phyloP scores from a whole-genome alignment of 2,329 filamentous ascomycete species.

The Chrysoporthe austroafricana region DNA sequence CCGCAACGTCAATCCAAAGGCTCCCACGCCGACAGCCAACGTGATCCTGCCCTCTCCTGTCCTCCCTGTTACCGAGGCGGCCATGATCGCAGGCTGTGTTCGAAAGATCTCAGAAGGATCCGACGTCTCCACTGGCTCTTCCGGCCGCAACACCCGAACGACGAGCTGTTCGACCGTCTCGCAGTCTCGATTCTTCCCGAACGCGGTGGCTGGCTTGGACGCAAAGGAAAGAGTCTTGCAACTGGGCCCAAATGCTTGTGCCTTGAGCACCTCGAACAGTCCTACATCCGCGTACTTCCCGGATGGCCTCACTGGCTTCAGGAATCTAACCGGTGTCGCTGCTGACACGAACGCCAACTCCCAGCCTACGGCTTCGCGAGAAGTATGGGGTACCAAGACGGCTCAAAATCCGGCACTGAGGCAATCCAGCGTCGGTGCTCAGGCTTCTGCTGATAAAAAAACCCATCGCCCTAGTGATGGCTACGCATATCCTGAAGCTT shows the following conservation, averaged over 20 bases:
- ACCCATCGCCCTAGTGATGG: neutral
- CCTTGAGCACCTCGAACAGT: neutral
- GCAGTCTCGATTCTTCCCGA: constrained; percentile 9
- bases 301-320: neutral
- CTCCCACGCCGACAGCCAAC: neutral
- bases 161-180: neutral
- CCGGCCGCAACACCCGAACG: neutral
- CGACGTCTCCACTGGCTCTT: neutral
- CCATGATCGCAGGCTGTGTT: neutral
- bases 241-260: too few relatives aligned
- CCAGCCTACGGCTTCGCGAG: neutral
- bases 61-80: neutral
- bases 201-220: neutral
- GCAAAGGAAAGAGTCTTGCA: neutral
- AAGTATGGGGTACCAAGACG: neutral
- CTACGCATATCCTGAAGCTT: neutral
- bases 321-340: too few relatives aligned
- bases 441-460: neutral
- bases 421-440: neutral
- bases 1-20: neutral
- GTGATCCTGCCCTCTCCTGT: neutral
- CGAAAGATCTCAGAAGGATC: neutral
- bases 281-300: neutral
- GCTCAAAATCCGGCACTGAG: neutral
- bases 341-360: neutral